Conservation (phyloP, 148 eudicot species). For the Persicaria maculosa region DNA sequence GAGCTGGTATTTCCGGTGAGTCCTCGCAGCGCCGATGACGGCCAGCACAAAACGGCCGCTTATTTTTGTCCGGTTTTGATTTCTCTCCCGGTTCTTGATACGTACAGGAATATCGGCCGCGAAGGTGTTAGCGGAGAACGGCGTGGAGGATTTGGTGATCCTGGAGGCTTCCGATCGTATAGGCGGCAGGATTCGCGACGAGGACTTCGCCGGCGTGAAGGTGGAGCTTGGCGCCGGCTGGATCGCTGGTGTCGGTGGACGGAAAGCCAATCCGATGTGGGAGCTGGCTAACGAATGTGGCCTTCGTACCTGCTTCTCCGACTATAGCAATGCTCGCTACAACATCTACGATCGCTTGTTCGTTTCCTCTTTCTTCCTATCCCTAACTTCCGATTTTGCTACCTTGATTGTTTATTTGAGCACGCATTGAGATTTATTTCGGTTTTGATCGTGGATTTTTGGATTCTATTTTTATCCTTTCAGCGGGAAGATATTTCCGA, state of each 20-base stretch:
- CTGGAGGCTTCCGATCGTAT: constrained; percentile 70
- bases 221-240: constrained; percentile 95
- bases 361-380: neutral
- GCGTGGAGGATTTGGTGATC: constrained; percentile 63
- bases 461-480: neutral
- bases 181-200: constrained; percentile 70
- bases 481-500: constrained; percentile 83
- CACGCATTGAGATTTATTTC: constrained; percentile 8
- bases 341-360: constrained; percentile 78
- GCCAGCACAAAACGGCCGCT: neutral
- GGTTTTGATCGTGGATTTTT: constrained; percentile 10
- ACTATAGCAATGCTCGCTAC: constrained; percentile 86
- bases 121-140: constrained; percentile 59
- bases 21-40: neutral
- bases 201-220: constrained; percentile 52
- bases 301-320: constrained; percentile 72
- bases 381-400: neutral
- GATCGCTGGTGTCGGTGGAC: constrained; percentile 91
- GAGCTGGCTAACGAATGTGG: constrained; percentile 48
- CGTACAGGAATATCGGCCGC: constrained; percentile 73
- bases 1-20: constrained; percentile 84
- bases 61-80: neutral
- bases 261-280: constrained; percentile 66
- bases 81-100: neutral
- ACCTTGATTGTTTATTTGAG: neutral